A percentile compares a stretch with the other conserved stretches of the same genome.
Evolutionary conservation across 352 stramenopile species (phyloP).

Genomic region (Saprolegnia diclina): DNA sequence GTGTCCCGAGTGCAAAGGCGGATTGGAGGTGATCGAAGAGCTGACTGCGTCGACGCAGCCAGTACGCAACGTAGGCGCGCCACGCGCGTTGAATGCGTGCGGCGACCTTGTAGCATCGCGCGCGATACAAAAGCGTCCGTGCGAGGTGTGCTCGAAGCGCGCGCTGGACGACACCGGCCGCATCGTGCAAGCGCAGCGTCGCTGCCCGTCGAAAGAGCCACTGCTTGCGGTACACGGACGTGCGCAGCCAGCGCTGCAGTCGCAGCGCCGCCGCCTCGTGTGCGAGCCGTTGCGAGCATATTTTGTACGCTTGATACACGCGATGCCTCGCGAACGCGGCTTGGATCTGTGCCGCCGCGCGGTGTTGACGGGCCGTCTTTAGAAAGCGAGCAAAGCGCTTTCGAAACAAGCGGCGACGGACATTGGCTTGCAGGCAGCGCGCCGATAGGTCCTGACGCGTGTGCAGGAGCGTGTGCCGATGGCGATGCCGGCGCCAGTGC

Average conservation of each 20-base stretch:
- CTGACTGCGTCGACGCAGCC: background rate
- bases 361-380: slow-evolving; percentile 13
- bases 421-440: background rate
- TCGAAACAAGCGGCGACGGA: background rate
- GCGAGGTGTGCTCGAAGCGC: slow-evolving; percentile 42
- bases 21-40: background rate
- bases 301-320: slow-evolving; percentile 25
- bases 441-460: slow-evolving; percentile 28
- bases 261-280: slow-evolving; percentile 37
- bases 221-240: slow-evolving; percentile 31
- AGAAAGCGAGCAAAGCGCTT: slow-evolving; percentile 8
- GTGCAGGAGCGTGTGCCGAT: slow-evolving; percentile 17
- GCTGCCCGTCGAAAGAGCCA: slow-evolving; percentile 33
- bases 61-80: slow-evolving; percentile 22
- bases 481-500: slow-evolving; percentile 20
- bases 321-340: slow-evolving; percentile 33
- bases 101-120: slow-evolving; percentile 30
- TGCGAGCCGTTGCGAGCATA: slow-evolving; percentile 23
- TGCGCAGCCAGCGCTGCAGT: slow-evolving; percentile 30
- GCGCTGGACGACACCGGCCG: slow-evolving; percentile 42
- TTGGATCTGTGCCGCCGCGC: slow-evolving; percentile 29
- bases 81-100: slow-evolving; percentile 40
- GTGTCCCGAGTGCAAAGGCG: background rate
- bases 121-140: slow-evolving; percentile 34
- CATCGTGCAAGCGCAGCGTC: slow-evolving; percentile 39